A percentile compares a stretch with the other conserved stretches of the same genome.
Conservation (phyloP, 352 stramenopile genomes). For the Phytophthora cactorum region DNA sequence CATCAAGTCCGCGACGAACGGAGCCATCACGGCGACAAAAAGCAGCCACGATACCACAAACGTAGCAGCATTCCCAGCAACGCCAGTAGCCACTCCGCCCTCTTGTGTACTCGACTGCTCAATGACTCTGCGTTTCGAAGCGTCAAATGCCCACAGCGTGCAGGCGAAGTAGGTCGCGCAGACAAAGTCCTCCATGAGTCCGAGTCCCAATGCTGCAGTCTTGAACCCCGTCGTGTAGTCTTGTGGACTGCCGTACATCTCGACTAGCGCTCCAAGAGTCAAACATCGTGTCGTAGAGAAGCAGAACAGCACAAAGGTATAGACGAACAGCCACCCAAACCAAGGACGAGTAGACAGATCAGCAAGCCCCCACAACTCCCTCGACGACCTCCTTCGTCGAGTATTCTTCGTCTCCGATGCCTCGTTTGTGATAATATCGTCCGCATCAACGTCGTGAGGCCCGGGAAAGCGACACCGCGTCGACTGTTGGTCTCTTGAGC, state of each 20-base stretch:
- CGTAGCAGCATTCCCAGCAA: conserved; percentile 10
- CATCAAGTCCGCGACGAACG: conserved; percentile 43
- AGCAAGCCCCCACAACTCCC: not conserved
- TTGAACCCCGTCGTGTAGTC: conserved; percentile 25
- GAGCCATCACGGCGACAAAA: conserved; percentile 26
- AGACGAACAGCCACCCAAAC: conserved; percentile 33
- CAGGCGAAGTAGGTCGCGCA: conserved; percentile 35
- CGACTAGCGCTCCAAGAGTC: conserved; percentile 20
- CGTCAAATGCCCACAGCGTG: conserved; percentile 28
- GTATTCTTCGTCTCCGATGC: conserved; percentile 9
- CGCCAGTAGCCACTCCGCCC: not conserved
- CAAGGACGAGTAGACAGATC: conserved; percentile 13
- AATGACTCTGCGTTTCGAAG: not conserved
- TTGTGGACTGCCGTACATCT: conserved; percentile 26
- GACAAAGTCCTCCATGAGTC: conserved; percentile 35
- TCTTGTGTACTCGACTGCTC: not conserved
- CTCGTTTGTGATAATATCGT: not conserved
- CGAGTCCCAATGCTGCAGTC: conserved; percentile 22
- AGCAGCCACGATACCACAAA: conserved; percentile 26
- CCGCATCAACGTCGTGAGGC: not conserved
- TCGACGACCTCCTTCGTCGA: conserved; percentile 1
- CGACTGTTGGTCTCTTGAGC: conserved; percentile 17
- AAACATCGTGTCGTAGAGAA: conserved; percentile 22
- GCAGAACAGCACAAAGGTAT: conserved; percentile 21
- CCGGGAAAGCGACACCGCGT: conserved; percentile 19